Percentiles rank a stretch among this genome's conserved stretches.
Evolutionary conservation across 192 early-diverging fungal genomes (phyloP).

Genomic region (Coemansia sp.): DNA sequence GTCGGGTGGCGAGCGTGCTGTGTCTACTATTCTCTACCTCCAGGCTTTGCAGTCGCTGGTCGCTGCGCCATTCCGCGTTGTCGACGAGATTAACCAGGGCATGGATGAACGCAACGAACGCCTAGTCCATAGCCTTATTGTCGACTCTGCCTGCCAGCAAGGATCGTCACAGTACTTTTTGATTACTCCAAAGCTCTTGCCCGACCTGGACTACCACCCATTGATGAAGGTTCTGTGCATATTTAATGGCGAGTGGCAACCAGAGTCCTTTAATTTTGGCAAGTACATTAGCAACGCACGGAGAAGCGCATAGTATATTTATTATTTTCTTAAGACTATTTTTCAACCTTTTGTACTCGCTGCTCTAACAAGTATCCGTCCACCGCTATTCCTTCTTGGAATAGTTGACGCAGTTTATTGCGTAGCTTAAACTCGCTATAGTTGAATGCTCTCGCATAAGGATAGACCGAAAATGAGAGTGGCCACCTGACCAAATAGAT

Average conservation of each 20-base stretch:
- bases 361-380: slow-evolving; percentile 62
- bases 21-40: slow-evolving; percentile 94
- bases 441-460: no score
- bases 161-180: slow-evolving; percentile 78
- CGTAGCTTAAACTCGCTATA: slow-evolving; percentile 53
- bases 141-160: slow-evolving; percentile 71
- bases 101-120: slow-evolving; percentile 98
- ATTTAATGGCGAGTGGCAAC: slow-evolving; percentile 92
- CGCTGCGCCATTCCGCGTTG: slow-evolving; percentile 93
- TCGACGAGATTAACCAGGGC: slow-evolving; percentile 99
- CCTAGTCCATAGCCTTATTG: slow-evolving; percentile 89
- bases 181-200: slow-evolving; percentile 98
- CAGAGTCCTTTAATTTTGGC: slow-evolving; percentile 52
- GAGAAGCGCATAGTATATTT: background rate
- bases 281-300: slow-evolving; percentile 47
- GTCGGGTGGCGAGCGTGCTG: slow-evolving; percentile 95
- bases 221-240: slow-evolving; percentile 91
- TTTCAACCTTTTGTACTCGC: no score
- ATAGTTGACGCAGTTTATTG: slow-evolving; percentile 57
- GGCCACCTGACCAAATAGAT: no score
- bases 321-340: no score
- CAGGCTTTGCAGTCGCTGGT: slow-evolving; percentile 86
- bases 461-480: no score
- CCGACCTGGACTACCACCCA: slow-evolving; percentile 87
- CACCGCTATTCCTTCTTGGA: slow-evolving; percentile 34